Percentiles rank a stretch among this genome's conserved stretches.
Conservation (phyloP, 2,329 filamentous ascomycete genomes). For the Lachnellula suecica region DNA sequence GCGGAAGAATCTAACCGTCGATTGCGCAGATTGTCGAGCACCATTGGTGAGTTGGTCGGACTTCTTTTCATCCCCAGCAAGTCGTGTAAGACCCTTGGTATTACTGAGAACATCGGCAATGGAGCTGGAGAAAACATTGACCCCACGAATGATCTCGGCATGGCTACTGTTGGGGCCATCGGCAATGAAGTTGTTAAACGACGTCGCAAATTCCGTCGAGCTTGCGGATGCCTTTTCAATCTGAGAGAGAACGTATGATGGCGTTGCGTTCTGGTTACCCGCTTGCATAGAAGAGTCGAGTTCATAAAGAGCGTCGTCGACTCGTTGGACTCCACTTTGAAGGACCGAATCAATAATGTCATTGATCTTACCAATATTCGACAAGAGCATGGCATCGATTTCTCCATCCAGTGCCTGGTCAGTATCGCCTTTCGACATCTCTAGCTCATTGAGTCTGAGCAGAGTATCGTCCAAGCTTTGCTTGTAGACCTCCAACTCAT, state of each 20-base stretch:
- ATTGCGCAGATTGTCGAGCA: conserved; percentile 79
- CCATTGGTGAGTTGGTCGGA: conserved; percentile 80
- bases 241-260: conserved; percentile 91
- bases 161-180: conserved; percentile 91
- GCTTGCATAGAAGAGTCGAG: conserved; percentile 97
- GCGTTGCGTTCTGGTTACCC: conserved; percentile 96
- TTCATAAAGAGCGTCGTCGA: conserved; percentile 96
- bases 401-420: conserved; percentile 85
- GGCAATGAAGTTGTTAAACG: conserved; percentile 98
- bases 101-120: conserved; percentile 94
- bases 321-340: conserved; percentile 86
- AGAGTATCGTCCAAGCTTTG: conserved; percentile 96
- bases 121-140: conserved; percentile 86
- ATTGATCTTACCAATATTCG: conserved; percentile 90
- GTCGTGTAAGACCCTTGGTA: conserved; percentile 89
- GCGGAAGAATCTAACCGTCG: conserved; percentile 93
- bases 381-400: conserved; percentile 83
- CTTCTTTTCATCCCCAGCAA: conserved; percentile 95
- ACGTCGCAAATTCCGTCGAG: conserved; percentile 94
- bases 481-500: conserved; percentile 97
- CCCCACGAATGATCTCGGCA: conserved; percentile 87
- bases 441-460: conserved; percentile 87
- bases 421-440: conserved; percentile 69
- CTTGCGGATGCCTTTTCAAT: conserved; percentile 95
- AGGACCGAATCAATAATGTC: conserved; percentile 97